These are phyloP conservation scores for Colletotrichum cuscutae DNA, from an alignment of 2,329 filamentous ascomycete species.

Conservation along the genomic window DNA sequence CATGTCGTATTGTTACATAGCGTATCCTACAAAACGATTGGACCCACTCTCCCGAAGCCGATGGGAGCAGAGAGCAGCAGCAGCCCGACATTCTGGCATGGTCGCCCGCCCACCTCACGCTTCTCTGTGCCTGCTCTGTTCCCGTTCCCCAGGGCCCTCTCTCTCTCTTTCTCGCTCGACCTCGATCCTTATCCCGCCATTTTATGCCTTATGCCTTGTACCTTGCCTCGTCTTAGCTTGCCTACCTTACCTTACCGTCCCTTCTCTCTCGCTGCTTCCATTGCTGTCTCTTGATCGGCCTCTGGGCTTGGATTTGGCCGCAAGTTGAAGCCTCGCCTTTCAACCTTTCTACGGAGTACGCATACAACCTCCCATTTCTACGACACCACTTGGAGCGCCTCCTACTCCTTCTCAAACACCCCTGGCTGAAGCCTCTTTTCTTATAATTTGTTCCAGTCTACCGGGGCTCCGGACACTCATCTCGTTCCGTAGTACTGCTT, in stretches of 20 bases:
- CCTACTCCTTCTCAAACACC: slow-evolving; percentile 7
- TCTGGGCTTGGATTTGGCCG: slow-evolving; percentile 15
- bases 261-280: background rate
- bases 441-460: background rate
- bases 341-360: background rate
- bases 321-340: slow-evolving; percentile 21
- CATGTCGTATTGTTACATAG: background rate
- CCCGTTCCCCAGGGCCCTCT: slow-evolving; percentile 7
- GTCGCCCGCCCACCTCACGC: slow-evolving; percentile 30
- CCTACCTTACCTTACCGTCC: background rate
- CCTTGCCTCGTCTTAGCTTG: background rate
- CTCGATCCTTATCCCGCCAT: slow-evolving; percentile 4
- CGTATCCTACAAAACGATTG: background rate
- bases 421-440: background rate
- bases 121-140: slow-evolving; percentile 23
- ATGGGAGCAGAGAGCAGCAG: slow-evolving; percentile 11
- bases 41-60: background rate
- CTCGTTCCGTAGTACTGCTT: background rate
- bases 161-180: slow-evolving; percentile 6
- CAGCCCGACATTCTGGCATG: slow-evolving; percentile 16
- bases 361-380: background rate
- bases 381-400: slow-evolving; percentile 12
- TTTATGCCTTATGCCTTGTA: background rate
- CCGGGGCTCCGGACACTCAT: background rate
- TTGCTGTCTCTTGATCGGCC: slow-evolving; percentile 6